phyloP scores from a whole-genome alignment of 2,329 filamentous ascomycete genomes.

The Trichothecium roseum region DNA sequence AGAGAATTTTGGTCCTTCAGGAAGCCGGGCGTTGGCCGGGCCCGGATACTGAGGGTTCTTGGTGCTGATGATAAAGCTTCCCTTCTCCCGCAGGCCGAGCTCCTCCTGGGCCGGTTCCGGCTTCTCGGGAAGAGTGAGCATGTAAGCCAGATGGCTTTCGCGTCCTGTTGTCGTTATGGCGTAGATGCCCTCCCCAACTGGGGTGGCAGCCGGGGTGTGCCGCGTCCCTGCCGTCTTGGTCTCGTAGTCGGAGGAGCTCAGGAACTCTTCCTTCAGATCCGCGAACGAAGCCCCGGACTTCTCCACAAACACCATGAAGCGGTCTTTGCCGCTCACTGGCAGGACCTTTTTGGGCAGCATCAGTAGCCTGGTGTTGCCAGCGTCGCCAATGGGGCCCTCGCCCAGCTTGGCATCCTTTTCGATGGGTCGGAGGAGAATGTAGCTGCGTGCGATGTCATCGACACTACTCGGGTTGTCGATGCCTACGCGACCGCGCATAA shows the following conservation, averaged over 20 bases:
- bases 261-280: slow-evolving; percentile 62
- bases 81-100: slow-evolving; percentile 59
- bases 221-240: slow-evolving; percentile 67
- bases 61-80: slow-evolving; percentile 68
- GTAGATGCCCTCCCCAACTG: slow-evolving; percentile 79
- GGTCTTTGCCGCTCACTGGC: slow-evolving; percentile 56
- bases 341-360: slow-evolving; percentile 78
- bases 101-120: slow-evolving; percentile 64
- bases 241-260: slow-evolving; percentile 55
- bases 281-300: slow-evolving; percentile 56
- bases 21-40: slow-evolving; percentile 52
- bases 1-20: slow-evolving; percentile 58
- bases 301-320: slow-evolving; percentile 76
- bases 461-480: slow-evolving; percentile 59
- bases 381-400: slow-evolving; percentile 33
- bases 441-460: slow-evolving; percentile 65
- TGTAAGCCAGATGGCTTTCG: slow-evolving; percentile 69
- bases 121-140: slow-evolving; percentile 62
- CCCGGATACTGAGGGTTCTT: slow-evolving; percentile 68
- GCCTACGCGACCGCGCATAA: slow-evolving; percentile 68
- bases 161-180: slow-evolving; percentile 63
- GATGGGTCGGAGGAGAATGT: slow-evolving; percentile 69
- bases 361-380: slow-evolving; percentile 58
- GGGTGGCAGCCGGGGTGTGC: slow-evolving; percentile 57
- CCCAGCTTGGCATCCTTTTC: slow-evolving; percentile 53